Base-by-base conservation (phyloP, 495 filamentous ascomycete species). In the Neurospora intermedia region DNA sequence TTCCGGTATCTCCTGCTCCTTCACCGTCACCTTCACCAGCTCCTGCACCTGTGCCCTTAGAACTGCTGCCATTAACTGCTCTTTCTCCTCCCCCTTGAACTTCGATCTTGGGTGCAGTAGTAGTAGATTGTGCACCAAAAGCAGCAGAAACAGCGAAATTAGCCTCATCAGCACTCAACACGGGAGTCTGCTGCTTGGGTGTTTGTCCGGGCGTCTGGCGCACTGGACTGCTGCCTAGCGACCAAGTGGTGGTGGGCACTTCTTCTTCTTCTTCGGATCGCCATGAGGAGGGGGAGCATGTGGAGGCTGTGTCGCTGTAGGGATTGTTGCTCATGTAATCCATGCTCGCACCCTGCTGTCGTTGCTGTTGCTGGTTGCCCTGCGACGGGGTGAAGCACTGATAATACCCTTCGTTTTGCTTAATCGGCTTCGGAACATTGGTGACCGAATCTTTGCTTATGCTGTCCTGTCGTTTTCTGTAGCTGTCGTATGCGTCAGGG, bases 351-450 rank as follows among this genome's bases (percentile, higher is more conserved):
- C 39, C 70, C n/a, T 40, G 40, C 10, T 72, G 77, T 46, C 77
- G 54, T 2, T 31, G 74, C 75, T 45, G 83, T 76, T 43, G 74
- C n/a, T 42, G 69, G 40, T 27, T 66, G 27, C 72, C 69, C 69
- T 78, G 76, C 4, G 80, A 74, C 10, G 81, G 79, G 18, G 83
- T 81, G 7, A 87, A 78, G 74, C 81, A 84, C 75, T 88, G 85
- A 72, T 89, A 88, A 76, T 85, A 89, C 1, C 86, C 87, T 46
- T 87, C 85, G 0, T 76, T 73, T n/a, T 72, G 79, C 43, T 79
- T 84, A 31, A 88, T 73, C 0, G 86, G 85, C 70, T 76, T 82
- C 1, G 86, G 87, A 9, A 69, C 76, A 69, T 87, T 88, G 46
- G 86, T 88, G 31, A 86, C 71, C 0, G 81, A 82, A 69, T 85